phyloP scores from a whole-genome alignment of 306 rosid species.

The Adenanthera pavonina region DNA sequence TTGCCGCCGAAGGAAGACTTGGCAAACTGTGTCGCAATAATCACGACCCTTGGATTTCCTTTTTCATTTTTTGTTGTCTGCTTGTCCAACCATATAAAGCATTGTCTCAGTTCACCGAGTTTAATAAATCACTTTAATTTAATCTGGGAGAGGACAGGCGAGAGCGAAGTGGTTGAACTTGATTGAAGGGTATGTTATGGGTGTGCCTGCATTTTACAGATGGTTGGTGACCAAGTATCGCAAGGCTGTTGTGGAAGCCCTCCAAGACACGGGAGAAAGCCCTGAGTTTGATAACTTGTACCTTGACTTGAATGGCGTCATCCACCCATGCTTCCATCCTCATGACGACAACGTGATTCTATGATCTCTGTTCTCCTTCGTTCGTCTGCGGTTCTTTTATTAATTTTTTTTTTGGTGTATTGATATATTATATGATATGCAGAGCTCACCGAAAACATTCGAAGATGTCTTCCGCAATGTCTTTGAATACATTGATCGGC shows the following conservation, averaged over 20 bases:
- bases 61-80: background rate
- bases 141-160: no score
- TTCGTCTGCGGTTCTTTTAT: no score
- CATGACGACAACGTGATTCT: constrained; percentile 24
- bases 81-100: background rate
- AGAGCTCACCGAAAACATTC: constrained; percentile 44
- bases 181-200: constrained; percentile 45
- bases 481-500: constrained; percentile 52
- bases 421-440: background rate
- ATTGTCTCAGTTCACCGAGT: background rate
- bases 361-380: background rate
- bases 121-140: background rate
- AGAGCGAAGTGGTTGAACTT: background rate
- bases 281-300: constrained; percentile 55
- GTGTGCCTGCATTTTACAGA: constrained; percentile 58
- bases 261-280: constrained; percentile 20
- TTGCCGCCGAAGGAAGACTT: background rate
- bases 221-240: constrained; percentile 59
- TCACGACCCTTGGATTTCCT: no score
- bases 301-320: constrained; percentile 64
- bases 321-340: constrained; percentile 69
- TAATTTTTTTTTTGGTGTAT: no score
- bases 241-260: constrained; percentile 16
- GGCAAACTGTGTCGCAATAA: background rate
- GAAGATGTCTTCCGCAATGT: constrained; percentile 54